phyloP scores from a whole-genome alignment of 169 alveolate species.

The Eimeria necatrix region DNA sequence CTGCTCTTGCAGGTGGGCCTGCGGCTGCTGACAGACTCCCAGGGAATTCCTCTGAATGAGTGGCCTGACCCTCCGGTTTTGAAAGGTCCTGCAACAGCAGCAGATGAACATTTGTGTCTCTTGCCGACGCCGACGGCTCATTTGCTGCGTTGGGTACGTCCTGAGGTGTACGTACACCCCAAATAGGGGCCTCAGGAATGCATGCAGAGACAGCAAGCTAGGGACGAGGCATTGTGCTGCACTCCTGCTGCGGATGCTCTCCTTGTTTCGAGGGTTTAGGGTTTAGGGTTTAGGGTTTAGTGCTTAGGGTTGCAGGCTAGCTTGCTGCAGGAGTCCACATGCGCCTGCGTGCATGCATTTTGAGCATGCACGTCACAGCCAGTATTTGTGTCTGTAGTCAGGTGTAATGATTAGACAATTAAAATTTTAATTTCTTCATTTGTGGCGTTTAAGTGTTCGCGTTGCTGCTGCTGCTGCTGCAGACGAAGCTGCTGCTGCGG shows the following conservation, averaged over 20 bases:
- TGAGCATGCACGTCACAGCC: no score
- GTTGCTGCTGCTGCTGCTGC: constrained; percentile 30
- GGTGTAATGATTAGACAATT: no score
- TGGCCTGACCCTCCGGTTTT: not conserved
- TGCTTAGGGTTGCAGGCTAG: no score
- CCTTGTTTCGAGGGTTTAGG: no score
- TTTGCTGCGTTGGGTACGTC: constrained; percentile 25
- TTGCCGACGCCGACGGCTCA: constrained; percentile 25
- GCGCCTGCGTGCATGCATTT: not conserved
- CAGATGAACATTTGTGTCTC: not conserved
- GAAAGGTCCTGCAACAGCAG: not conserved
- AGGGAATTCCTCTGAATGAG: not conserved
- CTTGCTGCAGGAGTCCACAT: not conserved
- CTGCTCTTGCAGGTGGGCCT: not conserved
- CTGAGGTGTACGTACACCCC: no score
- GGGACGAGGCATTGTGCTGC: no score
- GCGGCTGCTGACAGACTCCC: constrained; percentile 18
- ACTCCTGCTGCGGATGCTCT: no score
- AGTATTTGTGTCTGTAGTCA: no score
- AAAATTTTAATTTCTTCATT: no score
- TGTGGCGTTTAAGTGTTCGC: not conserved
- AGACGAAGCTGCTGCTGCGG: not conserved
- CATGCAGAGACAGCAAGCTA: no score
- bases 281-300: no score
- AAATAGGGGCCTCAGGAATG: no score